Evolutionary conservation across 257 asterid species (phyloP).

Genomic region (Orobanche coerulescens): DNA sequence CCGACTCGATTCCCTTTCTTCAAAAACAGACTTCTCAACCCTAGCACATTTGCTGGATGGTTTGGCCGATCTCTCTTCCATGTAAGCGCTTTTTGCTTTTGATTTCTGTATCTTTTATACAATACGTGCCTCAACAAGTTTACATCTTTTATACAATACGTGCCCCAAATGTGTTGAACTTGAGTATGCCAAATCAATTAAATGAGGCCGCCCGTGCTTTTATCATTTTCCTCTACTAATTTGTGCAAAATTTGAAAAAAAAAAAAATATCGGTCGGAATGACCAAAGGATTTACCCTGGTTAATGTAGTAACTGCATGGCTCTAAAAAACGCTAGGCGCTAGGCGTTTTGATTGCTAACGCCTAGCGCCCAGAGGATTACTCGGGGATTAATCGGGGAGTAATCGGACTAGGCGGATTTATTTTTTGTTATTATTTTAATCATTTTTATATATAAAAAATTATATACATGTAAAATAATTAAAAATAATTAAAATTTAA

Average conservation of each 20-base stretch:
- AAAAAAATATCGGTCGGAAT: not conserved
- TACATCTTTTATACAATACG: constrained; percentile 2
- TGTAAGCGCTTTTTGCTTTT: constrained; percentile 46
- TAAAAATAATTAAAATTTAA: no score
- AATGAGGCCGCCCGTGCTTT: not conserved
- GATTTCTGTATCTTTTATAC: not conserved
- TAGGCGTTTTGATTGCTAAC: no score
- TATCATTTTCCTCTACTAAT: not conserved
- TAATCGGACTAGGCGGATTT: no score
- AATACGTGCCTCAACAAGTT: constrained; percentile 11
- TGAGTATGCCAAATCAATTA: not conserved
- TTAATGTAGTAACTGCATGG: not conserved
- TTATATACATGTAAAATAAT: no score
- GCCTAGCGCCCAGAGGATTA: no score
- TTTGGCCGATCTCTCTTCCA: constrained; percentile 98
- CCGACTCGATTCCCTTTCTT: no score
- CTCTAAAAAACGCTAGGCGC: no score
- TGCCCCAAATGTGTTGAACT: not conserved
- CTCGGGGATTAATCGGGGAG: no score
- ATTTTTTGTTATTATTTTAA: no score
- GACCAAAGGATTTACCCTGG: constrained; percentile 5
- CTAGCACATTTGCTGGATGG: constrained; percentile 99
- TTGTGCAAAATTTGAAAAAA: not conserved
- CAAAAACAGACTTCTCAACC: constrained; percentile 86
- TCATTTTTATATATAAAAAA: no score